Evolutionary conservation across 495 filamentous ascomycete species (phyloP), one percentile per base, ranked within the genome.

Genomic region (Cladorrhinum samala): DNA sequence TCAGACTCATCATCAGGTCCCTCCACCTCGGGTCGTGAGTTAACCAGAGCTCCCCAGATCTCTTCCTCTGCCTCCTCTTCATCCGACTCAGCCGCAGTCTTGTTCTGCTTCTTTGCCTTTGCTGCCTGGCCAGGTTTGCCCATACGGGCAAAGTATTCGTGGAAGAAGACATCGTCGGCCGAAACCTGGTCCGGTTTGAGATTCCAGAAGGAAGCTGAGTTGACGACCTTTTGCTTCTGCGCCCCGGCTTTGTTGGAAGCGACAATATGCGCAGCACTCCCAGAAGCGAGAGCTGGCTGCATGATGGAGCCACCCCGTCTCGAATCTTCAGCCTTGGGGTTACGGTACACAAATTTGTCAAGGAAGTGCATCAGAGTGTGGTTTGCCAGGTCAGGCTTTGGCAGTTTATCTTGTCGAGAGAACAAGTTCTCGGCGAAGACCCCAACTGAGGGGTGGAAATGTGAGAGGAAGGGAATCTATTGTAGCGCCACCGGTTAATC

Each of bases 381-480:
- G 38, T 85, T 79, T 0, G 85, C 81, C 44, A 96, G 72, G 57
- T 98, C 92, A 0, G 93, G 91, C 69, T 97, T 96, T 54, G 85
- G 81, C 51, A 86, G 84, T 70, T 87, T 84, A 8, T 80, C 75
- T 55, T 82, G 73, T 47, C 81, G 79, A 20, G 77, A 70, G 7
- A 95, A 65, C 21, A 98, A 74, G 49, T 81, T 77, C 4, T 71
- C 70, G 2, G 91, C 88, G 63, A 88, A 94, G 14, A 95, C 77
- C n/a, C 85, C 82, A n/a, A 97, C 91, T 0, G 94, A 94, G 2
- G 93, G 93, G 56, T 98, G 93, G 68, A 87, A 98, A 68, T 97
- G 94, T 16, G 71, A 73, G 13, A 88, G 66, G 57, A 89, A 87
- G 0, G 93, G 91, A 3, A 86, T 59, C 73, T 84, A 46, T 24